Conservation (phyloP, 768 basidiomycete genomes). For the Xerocomellus chrysenteron region DNA sequence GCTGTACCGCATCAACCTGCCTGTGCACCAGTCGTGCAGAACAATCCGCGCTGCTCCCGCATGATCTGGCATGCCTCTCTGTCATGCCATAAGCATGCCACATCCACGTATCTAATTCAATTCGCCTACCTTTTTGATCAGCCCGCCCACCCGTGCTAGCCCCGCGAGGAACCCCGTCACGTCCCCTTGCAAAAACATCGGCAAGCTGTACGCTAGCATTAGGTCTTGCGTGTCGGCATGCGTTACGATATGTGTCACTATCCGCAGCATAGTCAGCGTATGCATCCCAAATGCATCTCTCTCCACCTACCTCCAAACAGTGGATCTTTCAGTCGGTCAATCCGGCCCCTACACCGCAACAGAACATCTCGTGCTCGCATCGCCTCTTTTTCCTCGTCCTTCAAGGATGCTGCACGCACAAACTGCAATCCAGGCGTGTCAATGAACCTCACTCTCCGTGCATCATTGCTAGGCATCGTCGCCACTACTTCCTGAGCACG, state of each 20-base stretch:
- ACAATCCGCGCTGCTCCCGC: constrained; percentile 74
- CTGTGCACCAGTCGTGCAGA: constrained; percentile 81
- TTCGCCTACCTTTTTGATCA: constrained; percentile 70
- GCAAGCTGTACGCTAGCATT: constrained; percentile 84
- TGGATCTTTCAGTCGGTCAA: constrained; percentile 85
- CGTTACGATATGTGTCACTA: constrained; percentile 68
- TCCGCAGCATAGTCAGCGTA: constrained; percentile 14
- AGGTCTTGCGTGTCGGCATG: constrained; percentile 76
- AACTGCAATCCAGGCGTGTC: constrained; percentile 82
- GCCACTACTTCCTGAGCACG: constrained; percentile 60
- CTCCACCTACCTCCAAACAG: constrained; percentile 57
- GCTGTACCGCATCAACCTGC: constrained; percentile 73
- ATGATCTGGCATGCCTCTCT: constrained; percentile 75
- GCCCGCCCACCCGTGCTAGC: constrained; percentile 69
- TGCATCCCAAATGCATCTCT: not conserved
- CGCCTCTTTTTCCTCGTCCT: constrained; percentile 23
- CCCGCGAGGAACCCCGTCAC: constrained; percentile 70
- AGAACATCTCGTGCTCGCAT: constrained; percentile 64
- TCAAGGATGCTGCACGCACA: constrained; percentile 44
- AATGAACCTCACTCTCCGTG: constrained; percentile 57
- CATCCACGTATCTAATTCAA: not conserved
- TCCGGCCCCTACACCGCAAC: constrained; percentile 74
- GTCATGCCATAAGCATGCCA: constrained; percentile 14
- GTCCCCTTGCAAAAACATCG: constrained; percentile 73
- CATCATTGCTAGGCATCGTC: constrained; percentile 41